A percentile compares a stretch with the other conserved stretches of the same genome.
Conservation (phyloP, 805 yeast genomes). For the Metschnikowia colocasiae region DNA sequence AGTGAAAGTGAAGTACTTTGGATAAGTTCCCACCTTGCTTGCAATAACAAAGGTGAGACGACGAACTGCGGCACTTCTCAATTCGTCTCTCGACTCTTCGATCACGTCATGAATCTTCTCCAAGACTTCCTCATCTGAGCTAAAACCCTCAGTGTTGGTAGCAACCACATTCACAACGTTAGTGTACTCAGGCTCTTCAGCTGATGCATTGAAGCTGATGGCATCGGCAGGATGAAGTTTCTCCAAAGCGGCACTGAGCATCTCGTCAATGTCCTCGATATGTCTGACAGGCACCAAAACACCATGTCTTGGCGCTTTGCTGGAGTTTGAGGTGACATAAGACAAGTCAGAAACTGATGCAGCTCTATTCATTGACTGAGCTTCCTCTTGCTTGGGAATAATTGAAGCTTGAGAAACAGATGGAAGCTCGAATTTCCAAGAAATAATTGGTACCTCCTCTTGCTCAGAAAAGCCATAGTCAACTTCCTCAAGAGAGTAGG, state of each 20-base stretch:
- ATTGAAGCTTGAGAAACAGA: constrained; percentile 70
- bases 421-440: constrained; percentile 88
- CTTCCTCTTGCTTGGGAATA: constrained; percentile 41
- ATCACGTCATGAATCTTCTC: constrained; percentile 60
- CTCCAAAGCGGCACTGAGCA: constrained; percentile 70
- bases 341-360: constrained; percentile 91
- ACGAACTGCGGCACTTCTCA: constrained; percentile 71
- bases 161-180: constrained; percentile 84
- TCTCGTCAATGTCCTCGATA: constrained; percentile 86
- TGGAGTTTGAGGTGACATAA: constrained; percentile 70
- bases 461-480: constrained; percentile 53
- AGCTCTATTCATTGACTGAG: constrained; percentile 63
- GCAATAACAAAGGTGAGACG: constrained; percentile 92
- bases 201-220: constrained; percentile 32
- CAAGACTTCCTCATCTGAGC: constrained; percentile 64
- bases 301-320: constrained; percentile 78
- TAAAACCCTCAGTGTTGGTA: constrained; percentile 68
- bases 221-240: constrained; percentile 52
- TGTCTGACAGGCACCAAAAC: constrained; percentile 75
- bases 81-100: constrained; percentile 65
- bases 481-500: constrained; percentile 82
- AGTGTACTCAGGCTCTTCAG: constrained; percentile 44
- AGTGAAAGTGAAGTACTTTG: constrained; percentile 92
- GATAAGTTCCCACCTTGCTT: constrained; percentile 78
- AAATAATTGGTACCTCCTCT: constrained; percentile 58